Percentiles rank a stretch among this genome's conserved stretches.
Conservation (phyloP, 148 eudicot genomes). For the Rhododendron simsii region DNA sequence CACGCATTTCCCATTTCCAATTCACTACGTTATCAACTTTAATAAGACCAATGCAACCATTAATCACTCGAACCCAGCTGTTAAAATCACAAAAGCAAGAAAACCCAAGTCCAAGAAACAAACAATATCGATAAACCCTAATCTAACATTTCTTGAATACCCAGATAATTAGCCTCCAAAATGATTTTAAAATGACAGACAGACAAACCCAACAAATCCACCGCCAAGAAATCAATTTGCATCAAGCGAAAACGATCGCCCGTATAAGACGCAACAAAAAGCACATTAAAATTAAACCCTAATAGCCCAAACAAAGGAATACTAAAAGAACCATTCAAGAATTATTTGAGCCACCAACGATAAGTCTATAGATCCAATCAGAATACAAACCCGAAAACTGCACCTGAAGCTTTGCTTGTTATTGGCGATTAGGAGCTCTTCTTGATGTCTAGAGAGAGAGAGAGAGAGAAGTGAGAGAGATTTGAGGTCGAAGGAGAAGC, state of each 20-base stretch:
- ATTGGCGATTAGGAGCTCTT: slow-evolving; percentile 18
- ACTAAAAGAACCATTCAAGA: not conserved
- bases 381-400: slow-evolving; percentile 41
- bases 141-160: not conserved
- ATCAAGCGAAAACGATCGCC: not conserved
- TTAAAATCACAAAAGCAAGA: not conserved
- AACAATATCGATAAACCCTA: not conserved
- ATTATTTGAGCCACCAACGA: not conserved
- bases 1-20: not conserved
- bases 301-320: slow-evolving; percentile 3
- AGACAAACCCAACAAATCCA: not conserved
- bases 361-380: slow-evolving; percentile 33
- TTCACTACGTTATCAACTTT: not conserved
- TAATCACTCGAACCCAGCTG: not conserved
- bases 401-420: not conserved
- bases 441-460: slow-evolving; percentile 7
- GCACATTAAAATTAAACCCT: slow-evolving; percentile 6
- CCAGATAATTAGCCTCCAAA: not conserved
- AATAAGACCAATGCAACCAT: not conserved
- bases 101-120: not conserved
- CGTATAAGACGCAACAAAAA: not conserved
- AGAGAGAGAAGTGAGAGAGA: not conserved
- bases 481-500: slow-evolving; percentile 29
- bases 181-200: not conserved
- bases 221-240: not conserved